Conservation (phyloP, 2,329 filamentous ascomycete genomes). For the Teratosphaeria gauchensis region DNA sequence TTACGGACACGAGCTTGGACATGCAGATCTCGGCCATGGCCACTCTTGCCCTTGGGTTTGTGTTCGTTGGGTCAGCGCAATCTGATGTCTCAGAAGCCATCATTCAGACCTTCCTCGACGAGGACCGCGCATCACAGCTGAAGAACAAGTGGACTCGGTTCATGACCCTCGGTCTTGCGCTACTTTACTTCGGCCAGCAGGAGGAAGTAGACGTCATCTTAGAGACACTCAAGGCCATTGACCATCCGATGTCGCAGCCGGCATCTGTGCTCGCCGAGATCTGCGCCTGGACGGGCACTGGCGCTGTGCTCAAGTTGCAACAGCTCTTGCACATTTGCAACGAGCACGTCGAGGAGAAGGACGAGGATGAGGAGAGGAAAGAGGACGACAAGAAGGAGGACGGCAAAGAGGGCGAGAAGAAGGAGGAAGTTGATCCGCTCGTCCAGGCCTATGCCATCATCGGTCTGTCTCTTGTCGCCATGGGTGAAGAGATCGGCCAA, state of each 20-base stretch:
- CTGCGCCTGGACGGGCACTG: constrained; percentile 95
- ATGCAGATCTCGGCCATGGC: constrained; percentile 98
- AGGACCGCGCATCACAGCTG: constrained; percentile 79
- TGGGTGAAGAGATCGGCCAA: constrained; percentile 97
- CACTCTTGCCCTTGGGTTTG: constrained; percentile 76
- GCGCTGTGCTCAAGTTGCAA: constrained; percentile 92
- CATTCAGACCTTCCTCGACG: constrained; percentile 84
- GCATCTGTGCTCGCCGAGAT: constrained; percentile 90
- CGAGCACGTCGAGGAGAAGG: constrained; percentile 87
- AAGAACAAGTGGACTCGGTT: constrained; percentile 99
- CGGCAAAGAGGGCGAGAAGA: constrained; percentile 49
- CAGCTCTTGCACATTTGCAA: constrained; percentile 97
- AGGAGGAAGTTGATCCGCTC: constrained; percentile 71
- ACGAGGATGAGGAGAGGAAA: constrained; percentile 57
- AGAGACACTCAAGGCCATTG: constrained; percentile 91
- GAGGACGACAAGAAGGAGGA: constrained; percentile 47
- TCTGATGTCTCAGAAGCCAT: constrained; percentile 87
- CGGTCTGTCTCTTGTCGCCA: constrained; percentile 85
- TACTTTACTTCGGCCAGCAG: constrained; percentile 92
- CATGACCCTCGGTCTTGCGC: constrained; percentile 82
- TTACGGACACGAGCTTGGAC: constrained; percentile 70
- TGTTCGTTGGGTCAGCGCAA: constrained; percentile 88
- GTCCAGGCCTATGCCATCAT: constrained; percentile 94
- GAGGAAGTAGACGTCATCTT: constrained; percentile 98
- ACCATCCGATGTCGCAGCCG: constrained; percentile 95